These are phyloP conservation scores for Raffaelea ambrosiae DNA, from an alignment of 2,329 filamentous ascomycete species.

Conservation along the genomic window DNA sequence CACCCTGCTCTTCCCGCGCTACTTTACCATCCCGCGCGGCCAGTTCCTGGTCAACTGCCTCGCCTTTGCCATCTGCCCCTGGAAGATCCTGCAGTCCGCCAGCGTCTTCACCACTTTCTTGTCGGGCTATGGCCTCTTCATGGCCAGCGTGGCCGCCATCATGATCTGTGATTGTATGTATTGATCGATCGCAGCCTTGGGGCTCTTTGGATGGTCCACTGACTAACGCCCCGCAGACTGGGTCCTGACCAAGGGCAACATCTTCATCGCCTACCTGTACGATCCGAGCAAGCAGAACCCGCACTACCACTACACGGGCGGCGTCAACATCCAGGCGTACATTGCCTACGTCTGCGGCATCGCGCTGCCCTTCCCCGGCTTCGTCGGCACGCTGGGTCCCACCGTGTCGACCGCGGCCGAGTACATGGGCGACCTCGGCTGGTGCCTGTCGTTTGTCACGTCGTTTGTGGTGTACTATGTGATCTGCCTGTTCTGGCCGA, in stretches of 20 bases:
- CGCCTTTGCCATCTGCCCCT: slow-evolving; percentile 14
- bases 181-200: background rate
- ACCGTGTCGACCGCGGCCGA: slow-evolving; percentile 20
- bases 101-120: slow-evolving; percentile 15
- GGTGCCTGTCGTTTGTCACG: slow-evolving; percentile 23
- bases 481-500: slow-evolving; percentile 28
- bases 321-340: slow-evolving; percentile 25
- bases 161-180: slow-evolving; percentile 13
- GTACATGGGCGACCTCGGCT: slow-evolving; percentile 22
- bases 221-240: slow-evolving; percentile 17
- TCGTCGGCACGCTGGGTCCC: slow-evolving; percentile 22
- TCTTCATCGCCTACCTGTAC: slow-evolving; percentile 23
- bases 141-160: slow-evolving; percentile 13
- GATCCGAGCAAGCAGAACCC: slow-evolving; percentile 19
- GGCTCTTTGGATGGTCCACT: background rate
- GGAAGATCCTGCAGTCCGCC: slow-evolving; percentile 16
- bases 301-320: slow-evolving; percentile 23
- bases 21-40: slow-evolving; percentile 27
- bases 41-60: slow-evolving; percentile 16
- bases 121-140: slow-evolving; percentile 14
- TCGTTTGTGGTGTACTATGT: slow-evolving; percentile 23
- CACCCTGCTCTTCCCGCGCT: slow-evolving; percentile 24
- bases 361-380: slow-evolving; percentile 25
- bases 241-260: slow-evolving; percentile 24
- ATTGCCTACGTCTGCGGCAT: slow-evolving; percentile 25